These are phyloP conservation scores for Graphiopsis chlorocephala DNA, from an alignment of 2,329 filamentous ascomycete species.

Conservation along the genomic window DNA sequence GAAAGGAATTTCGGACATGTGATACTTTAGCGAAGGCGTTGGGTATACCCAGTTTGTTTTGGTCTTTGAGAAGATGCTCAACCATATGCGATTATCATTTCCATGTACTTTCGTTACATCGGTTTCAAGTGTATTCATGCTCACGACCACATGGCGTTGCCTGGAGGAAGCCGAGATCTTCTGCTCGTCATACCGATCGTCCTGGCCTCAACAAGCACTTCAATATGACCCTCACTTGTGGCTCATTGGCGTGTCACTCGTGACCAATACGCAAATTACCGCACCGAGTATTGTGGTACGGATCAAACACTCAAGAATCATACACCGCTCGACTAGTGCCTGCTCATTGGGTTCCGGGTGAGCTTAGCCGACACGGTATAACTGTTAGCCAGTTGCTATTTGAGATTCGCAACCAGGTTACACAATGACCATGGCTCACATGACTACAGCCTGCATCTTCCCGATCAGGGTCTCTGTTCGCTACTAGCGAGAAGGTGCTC, in stretches of 20 bases:
- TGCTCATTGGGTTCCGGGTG: neutral
- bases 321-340: neutral
- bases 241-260: neutral
- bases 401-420: neutral
- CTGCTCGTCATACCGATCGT: neutral
- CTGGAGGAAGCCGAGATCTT: neutral
- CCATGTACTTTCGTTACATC: neutral
- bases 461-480: too few relatives aligned
- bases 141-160: neutral
- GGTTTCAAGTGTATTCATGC: neutral
- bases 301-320: neutral
- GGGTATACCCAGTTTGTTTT: slow-evolving; percentile 5
- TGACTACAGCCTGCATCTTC: too few relatives aligned
- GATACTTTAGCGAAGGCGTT: slow-evolving; percentile 11
- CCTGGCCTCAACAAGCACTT: neutral
- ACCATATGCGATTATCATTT: neutral
- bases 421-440: neutral
- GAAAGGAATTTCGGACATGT: neutral
- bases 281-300: too few relatives aligned
- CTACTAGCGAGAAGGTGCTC: too few relatives aligned
- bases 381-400: neutral
- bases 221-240: neutral
- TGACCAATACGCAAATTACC: too few relatives aligned
- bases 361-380: neutral
- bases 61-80: neutral